Evolutionary conservation across 768 basidiomycete species (phyloP), one percentile per base, ranked within the genome.

Genomic region (Boletus reticulatus): DNA sequence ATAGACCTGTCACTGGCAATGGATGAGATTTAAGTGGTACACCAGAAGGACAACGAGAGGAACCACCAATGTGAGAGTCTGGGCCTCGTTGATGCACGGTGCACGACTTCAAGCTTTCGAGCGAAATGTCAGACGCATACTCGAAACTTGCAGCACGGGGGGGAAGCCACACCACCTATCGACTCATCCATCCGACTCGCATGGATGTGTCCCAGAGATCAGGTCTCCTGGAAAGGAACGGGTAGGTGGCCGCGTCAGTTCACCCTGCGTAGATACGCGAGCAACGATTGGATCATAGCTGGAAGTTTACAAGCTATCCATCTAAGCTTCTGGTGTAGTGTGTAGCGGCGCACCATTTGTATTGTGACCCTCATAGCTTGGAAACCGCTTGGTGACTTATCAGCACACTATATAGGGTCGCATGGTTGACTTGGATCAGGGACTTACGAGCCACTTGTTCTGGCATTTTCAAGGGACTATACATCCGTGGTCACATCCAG

Each of bases 251-350:
- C 32, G 32, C 32, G 13, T 34, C 32, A 5, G 13, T 34, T 13
- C 11, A 10, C 13, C 11, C 32, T 11, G 32, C 32, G 32, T 34
- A 34, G 13, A 34, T 34, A 10, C 11, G 11, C 32, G 13, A 34
- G 32, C 32, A 34, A 2, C 32, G 11, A 34, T 31, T 38, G 43
- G 51, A 51, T 48, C 51, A 45, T 19, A 29, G 27, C 27, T 51
- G 59, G 55, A 55, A 27, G n/a, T 48, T 49, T 34, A 57, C 56
- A 14, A 39, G 39, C 16, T 57, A 55, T 41, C 55, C 50, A 42
- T 57, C 59, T 2, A 55, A 61, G 19, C 53, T 58, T 1, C 4
- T 60, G 14, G n/a, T 55, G 4, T 63, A 48, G 17, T 57, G 47
- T 13, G 39, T 44, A 29, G 51, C 53, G 1, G 48, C 51, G 9